Percentiles rank a stretch among this genome's conserved stretches.
phyloP scores from a whole-genome alignment of 371 early-diverging fungal genomes.

The Mucor velutinosus region DNA sequence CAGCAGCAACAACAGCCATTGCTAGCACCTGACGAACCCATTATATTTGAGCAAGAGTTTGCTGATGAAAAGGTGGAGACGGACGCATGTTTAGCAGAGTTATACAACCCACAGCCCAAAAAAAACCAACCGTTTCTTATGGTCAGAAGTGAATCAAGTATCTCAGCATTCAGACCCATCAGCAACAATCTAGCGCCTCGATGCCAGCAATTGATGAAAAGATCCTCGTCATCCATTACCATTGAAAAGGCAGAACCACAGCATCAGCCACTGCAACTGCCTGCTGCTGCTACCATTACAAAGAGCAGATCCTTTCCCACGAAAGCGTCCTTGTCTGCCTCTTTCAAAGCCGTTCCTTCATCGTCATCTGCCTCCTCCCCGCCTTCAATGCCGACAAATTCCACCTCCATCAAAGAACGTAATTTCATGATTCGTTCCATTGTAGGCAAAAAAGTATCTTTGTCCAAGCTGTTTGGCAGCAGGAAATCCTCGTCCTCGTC shows the following conservation, averaged over 20 bases:
- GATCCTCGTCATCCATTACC: neutral
- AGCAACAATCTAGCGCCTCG: constrained; percentile 34
- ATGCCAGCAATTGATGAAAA: constrained; percentile 12
- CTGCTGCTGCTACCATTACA: constrained; percentile 18
- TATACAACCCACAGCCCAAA: neutral
- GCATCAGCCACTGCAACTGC: neutral
- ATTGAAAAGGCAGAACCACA: neutral
- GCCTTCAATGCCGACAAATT: constrained; percentile 13
- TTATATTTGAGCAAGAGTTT: constrained; percentile 8
- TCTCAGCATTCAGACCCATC: constrained; percentile 35
- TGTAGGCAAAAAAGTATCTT: constrained; percentile 44
- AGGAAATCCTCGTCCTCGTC: constrained; percentile 22
- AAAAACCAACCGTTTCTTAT: constrained; percentile 12
- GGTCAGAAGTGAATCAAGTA: constrained; percentile 29
- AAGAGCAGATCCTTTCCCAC: constrained; percentile 46
- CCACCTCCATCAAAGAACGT: constrained; percentile 7
- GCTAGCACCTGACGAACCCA: neutral
- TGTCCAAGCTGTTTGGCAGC: constrained; percentile 41
- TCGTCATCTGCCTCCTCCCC: constrained; percentile 13
- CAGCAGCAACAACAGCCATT: neutral
- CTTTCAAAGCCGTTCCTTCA: neutral
- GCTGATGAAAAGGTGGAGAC: constrained; percentile 26
- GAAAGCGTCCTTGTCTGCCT: constrained; percentile 17
- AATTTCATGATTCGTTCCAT: constrained; percentile 43
- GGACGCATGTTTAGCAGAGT: neutral